Evolutionary conservation across 202 grass and related monocot genomes (phyloP).

Genomic region (Digitaria exilis): DNA sequence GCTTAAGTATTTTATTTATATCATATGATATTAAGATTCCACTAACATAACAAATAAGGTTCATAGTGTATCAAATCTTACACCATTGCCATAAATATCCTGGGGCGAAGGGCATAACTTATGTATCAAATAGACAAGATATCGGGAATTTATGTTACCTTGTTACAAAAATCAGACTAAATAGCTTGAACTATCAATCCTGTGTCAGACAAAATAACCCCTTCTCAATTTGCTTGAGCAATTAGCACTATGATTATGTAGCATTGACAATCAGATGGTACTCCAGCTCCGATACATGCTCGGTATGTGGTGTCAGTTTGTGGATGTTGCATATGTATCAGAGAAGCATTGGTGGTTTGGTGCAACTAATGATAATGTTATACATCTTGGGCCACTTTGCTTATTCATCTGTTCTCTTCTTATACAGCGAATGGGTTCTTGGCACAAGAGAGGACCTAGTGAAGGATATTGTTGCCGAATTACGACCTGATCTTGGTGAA

Average conservation of each 20-base stretch:
- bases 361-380: slow-evolving; percentile 24
- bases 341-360: slow-evolving; percentile 23
- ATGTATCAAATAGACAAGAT: slow-evolving; percentile 22
- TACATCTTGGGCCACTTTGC: slow-evolving; percentile 7
- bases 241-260: not conserved
- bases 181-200: not conserved
- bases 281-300: slow-evolving; percentile 32
- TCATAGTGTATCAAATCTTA: slow-evolving; percentile 10
- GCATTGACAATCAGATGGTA: slow-evolving; percentile 36
- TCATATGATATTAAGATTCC: slow-evolving; percentile 13
- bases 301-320: slow-evolving; percentile 21
- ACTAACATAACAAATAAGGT: slow-evolving; percentile 8
- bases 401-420: slow-evolving; percentile 35
- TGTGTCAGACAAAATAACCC: not conserved
- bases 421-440: slow-evolving; percentile 94
- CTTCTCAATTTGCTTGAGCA: too few relatives aligned
- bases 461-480: slow-evolving; percentile 79
- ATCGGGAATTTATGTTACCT: not conserved
- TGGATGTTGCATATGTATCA: slow-evolving; percentile 23
- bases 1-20: slow-evolving; percentile 4
- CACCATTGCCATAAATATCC: slow-evolving; percentile 1
- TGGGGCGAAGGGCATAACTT: not conserved
- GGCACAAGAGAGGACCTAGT: slow-evolving; percentile 91
- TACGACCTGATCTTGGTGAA: slow-evolving; percentile 87
- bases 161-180: slow-evolving; percentile 30